phyloP scores from a whole-genome alignment of 2,329 filamentous ascomycete species.

The Ceratocystis huliohia region DNA sequence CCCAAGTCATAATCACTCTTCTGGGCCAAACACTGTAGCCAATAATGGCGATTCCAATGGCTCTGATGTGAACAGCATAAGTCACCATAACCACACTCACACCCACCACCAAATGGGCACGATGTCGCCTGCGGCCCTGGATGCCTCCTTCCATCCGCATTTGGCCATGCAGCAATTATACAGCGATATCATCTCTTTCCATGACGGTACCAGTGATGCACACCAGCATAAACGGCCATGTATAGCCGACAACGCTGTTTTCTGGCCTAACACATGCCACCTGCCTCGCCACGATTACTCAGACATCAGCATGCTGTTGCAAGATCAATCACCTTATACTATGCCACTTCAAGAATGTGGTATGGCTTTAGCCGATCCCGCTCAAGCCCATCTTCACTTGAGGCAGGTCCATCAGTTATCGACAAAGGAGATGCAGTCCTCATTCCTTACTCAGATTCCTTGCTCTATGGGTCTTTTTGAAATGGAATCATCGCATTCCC shows the following conservation, averaged over 20 bases:
- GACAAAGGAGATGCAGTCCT: conserved; percentile 17
- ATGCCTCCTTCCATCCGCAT: conserved; percentile 7
- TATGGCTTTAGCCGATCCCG: conserved; percentile 20
- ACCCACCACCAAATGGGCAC: neutral
- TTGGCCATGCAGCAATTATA: conserved; percentile 14
- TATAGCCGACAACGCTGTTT: conserved; percentile 20
- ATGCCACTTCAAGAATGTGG: conserved; percentile 20
- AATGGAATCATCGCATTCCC: conserved; percentile 15
- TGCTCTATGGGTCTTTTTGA: conserved; percentile 18
- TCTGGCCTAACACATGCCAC: conserved; percentile 22
- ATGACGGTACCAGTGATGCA: conserved; percentile 18
- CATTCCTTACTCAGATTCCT: conserved; percentile 16
- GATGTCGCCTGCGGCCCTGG: neutral
- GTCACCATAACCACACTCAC: conserved; percentile 8
- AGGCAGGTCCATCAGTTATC: conserved; percentile 19
- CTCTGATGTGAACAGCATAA: neutral
- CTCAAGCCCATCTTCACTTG: conserved; percentile 19
- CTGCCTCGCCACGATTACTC: conserved; percentile 22
- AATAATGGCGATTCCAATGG: neutral
- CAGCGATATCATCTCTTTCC: conserved; percentile 17
- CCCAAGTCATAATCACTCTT: neutral
- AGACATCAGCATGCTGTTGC: conserved; percentile 18
- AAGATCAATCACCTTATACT: conserved; percentile 13
- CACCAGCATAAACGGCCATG: conserved; percentile 20
- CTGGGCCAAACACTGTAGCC: neutral